phyloP scores from a whole-genome alignment of 164 flowering plant genomes.

The Kingdonia uniflora region DNA sequence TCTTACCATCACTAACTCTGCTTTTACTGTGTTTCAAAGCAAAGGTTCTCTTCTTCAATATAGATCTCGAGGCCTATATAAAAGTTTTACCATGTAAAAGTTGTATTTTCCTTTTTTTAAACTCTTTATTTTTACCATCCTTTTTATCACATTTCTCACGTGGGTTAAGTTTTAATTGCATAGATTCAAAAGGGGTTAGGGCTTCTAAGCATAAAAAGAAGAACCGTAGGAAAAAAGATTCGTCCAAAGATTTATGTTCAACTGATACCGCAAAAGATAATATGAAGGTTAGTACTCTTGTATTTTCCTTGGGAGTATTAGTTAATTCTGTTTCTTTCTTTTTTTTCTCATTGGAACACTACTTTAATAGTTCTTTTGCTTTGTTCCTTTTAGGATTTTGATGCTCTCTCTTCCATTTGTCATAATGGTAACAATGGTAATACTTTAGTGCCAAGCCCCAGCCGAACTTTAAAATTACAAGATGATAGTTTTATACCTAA shows the following conservation, averaged over 20 bases:
- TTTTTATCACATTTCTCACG: constrained; percentile 1
- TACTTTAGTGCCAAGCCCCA: constrained; percentile 18
- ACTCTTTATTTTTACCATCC: background rate
- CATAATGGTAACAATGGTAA: constrained; percentile 14
- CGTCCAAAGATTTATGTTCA: constrained; percentile 32
- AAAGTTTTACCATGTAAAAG: no score
- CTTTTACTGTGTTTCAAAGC: no score
- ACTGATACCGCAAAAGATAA: constrained; percentile 17
- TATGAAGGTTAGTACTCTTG: constrained; percentile 20
- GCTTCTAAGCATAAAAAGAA: constrained; percentile 70
- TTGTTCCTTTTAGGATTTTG: constrained; percentile 27
- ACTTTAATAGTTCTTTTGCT: background rate
- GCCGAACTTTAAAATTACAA: constrained; percentile 21
- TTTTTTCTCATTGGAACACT: background rate
- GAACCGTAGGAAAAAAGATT: constrained; percentile 67
- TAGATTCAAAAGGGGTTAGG: constrained; percentile 53
- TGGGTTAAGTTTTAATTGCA: constrained; percentile 7
- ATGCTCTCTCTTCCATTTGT: constrained; percentile 18
- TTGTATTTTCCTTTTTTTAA: no score
- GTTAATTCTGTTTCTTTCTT: background rate
- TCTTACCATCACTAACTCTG: no score
- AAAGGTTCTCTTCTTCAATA: no score
- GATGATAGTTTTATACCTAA: constrained; percentile 30
- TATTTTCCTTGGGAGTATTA: background rate
- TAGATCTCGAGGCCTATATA: no score